Base-by-base conservation (phyloP, 257 asterid genomes). In the Euphrasia confusa region DNA sequence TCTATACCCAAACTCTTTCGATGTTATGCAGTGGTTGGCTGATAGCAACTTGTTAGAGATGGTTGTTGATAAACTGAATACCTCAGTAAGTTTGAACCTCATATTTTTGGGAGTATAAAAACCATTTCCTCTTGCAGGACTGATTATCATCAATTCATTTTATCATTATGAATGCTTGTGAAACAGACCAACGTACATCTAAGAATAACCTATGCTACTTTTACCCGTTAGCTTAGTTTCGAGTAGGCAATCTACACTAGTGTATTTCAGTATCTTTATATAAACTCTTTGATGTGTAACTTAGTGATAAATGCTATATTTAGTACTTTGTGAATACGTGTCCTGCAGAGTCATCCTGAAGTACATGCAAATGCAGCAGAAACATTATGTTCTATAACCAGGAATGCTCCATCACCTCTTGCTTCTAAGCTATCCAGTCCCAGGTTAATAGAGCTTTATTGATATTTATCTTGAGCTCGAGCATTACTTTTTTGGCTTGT, bases 361-460 rank as follows among this genome's bases (percentile, higher is more conserved):
- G 95, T 89, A 44, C 95, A 93, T 72, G 95, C 94, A 57, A 93
- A 93, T 79, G 86, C 97, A 57, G 96, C 99, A 62, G 99, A 93
- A 77, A 78, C 82, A 60, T 80, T 93, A 50, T 93, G 96, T 80
- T 78, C 96, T 52, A 89, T 93, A 70, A 85, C 95, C 68, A 81
- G 97, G 81, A 93, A 77, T 63, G 79, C 86, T 2, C 94, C 95
- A 39, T 89, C 99, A 28, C 94, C 96, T 67, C 69, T 93, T 68
- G 95, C 96, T 54, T 68, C 92, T 63, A 93, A 87, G 78, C 75
- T 93, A 62, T 89, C 84, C 56, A 93, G 97, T 81, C 86, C 90
- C 71, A 85, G 96, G 99, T 89, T 61, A 65, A 80, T 70, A 58
- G 32, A 61, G 45, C 61, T 26, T 60, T 13, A 8, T 48, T 64